phyloP scores from a whole-genome alignment of 106 monocot genomes.

The Gastrodia elata region DNA sequence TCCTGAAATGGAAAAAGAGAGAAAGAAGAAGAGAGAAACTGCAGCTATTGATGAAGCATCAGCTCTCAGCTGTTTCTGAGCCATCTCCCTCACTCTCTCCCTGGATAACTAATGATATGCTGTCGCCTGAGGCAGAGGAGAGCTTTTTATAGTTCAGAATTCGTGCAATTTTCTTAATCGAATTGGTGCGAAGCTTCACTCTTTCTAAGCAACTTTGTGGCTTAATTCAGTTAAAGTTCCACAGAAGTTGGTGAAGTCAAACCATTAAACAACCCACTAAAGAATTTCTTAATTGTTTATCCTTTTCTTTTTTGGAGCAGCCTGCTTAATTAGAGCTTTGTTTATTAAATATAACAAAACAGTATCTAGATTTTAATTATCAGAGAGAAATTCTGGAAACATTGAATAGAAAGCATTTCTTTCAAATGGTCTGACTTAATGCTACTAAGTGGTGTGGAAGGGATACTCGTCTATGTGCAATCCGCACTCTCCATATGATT shows the following conservation, averaged over 20 bases:
- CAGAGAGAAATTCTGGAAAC: neutral
- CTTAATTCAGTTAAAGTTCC: neutral
- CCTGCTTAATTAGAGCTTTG: no score
- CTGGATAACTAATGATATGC: neutral
- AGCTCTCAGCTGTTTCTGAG: neutral
- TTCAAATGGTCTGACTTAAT: neutral
- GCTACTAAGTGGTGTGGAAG: neutral
- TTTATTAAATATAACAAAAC: neutral
- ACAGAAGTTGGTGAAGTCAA: neutral
- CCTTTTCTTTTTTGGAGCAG: neutral
- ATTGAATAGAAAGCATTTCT: neutral
- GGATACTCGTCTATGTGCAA: neutral
- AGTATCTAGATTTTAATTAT: neutral
- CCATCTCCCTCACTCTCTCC: neutral
- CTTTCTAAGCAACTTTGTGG: neutral
- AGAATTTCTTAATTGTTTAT: neutral
- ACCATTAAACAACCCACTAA: neutral
- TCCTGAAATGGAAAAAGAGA: neutral
- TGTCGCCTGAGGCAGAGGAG: neutral
- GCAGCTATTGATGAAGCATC: neutral
- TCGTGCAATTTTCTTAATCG: neutral
- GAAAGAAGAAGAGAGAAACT: neutral
- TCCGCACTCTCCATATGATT: no score
- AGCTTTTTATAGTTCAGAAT: neutral
- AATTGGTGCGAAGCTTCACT: neutral